Evolutionary conservation across 768 basidiomycete species (phyloP), one percentile per base, ranked within the genome.

Genomic region (Lactarius psammicola): DNA sequence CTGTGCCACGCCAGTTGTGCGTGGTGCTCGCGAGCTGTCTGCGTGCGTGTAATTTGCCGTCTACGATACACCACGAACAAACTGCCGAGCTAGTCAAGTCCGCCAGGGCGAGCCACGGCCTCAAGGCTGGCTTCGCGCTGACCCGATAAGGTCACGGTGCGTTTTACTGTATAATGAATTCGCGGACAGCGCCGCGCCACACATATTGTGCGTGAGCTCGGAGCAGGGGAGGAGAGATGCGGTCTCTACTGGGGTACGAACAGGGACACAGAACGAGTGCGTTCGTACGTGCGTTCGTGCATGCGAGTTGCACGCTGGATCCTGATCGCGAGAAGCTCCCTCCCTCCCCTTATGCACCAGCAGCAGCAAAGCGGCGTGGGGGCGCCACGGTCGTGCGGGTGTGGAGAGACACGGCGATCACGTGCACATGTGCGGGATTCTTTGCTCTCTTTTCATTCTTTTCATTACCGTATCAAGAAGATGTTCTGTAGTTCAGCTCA

Each of bases 161-260:
- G 26, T 53, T 26, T n/a, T n/a, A n/a, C n/a, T 55, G 40, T 26
- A 15, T 11, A 26, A 33, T 64, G 49, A 53, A 30, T 13, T 28
- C n/a, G 58, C 63, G 58, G 63, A 33, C 30, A 54, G 51, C 56
- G 51, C 63, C 63, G 58, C 63, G 63, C 58, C 63, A 51, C 63
- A 38, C 23, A 51, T 49, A 3, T 26, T 49, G 46, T 46, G 46
- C 44, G 49, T 28, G 49, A 51, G 23, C 26, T 51, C 49, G 26
- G 49, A 26, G 49, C 49, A 13, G 49, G 42, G 23, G 49, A 13
- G 49, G 49, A 26, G 49, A 23, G 49, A 51, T 51, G 26, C 15
- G 26, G 13, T 23, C 49, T 51, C 46, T n/a, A 4, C 13, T 51
- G 49, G 26, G 1, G 11, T 18, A 7, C 40, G 40, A 40, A 40